Evolutionary conservation across 192 early-diverging fungal genomes (phyloP), one percentile per base, ranked within the genome.

Genomic region (Coemansia sp.): DNA sequence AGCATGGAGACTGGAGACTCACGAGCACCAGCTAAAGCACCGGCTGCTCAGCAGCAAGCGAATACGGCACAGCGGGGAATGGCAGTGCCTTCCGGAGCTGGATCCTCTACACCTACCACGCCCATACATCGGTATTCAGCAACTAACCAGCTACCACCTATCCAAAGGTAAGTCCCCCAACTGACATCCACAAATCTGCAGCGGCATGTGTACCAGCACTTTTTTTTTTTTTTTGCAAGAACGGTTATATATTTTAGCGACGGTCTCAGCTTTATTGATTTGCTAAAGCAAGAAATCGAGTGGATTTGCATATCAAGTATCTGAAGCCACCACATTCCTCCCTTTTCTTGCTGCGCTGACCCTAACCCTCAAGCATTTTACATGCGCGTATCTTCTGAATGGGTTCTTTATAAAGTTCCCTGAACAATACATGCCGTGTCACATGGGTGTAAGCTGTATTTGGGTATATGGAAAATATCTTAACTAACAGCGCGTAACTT

Each of bases 61-160:
- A 20, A 45, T 13, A 21, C 61, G 57, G 53, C 54, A 37, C 72
- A 68, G 35, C 61, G 55, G 18, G 61, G 58, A n/a, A 61, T 53
- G 10, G 53, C 54, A 1, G 51, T 39, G 37, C 20, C 51, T 19
- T 4, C 37, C 0, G 19, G 20, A 33, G 14, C 35, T 3, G 50
- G 50, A 23, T 40, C 61, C 11, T 43, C 61, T 18, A 26, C 46
- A 5, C 19, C 65, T 26, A 51, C 49, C 42, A 14, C 59, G 41
- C 31, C 63, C 42, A 30, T 65, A 42, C 45, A 41, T 46, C 55
- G 53, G 53, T 51, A 65, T 53, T 18, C 70, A 10, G 45, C 64
- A 35, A 41, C 47, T 3, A 78, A 70, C 57, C 74, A 70, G 49
- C 62, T 78, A 14, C 68, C 74, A 14, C 74, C 68, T 1, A 78